Percentiles rank a stretch among this genome's conserved stretches.
Conservation (phyloP, 148 eudicot genomes). For the Fagopyrum homotropicum region DNA sequence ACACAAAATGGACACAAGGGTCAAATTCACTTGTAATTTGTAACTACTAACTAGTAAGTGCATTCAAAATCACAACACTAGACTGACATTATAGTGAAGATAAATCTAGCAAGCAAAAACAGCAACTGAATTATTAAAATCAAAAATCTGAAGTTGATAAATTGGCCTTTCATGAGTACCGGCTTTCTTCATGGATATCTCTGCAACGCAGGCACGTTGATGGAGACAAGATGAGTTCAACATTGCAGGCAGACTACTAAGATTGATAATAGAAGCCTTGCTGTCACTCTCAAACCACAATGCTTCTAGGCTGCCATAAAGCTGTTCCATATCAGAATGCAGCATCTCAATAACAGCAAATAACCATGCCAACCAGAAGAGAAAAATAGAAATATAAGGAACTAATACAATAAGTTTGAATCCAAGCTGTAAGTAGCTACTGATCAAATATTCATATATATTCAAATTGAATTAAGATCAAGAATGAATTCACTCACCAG, state of each 20-base stretch:
- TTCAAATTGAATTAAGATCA: not conserved
- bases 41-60: not conserved
- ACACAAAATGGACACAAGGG: not conserved
- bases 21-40: not conserved
- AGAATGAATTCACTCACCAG: slow-evolving; percentile 21
- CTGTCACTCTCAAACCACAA: slow-evolving; percentile 67
- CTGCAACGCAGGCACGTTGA: slow-evolving; percentile 45
- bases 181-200: slow-evolving; percentile 40
- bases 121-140: not conserved
- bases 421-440: not conserved
- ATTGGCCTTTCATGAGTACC: slow-evolving; percentile 48
- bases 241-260: slow-evolving; percentile 89
- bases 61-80: not conserved
- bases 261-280: slow-evolving; percentile 60
- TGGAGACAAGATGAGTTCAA: slow-evolving; percentile 84
- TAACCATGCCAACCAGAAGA: not conserved
- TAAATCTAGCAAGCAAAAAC: not conserved
- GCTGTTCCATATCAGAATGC: slow-evolving; percentile 15
- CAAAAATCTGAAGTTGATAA: not conserved
- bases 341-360: not conserved
- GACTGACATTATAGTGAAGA: not conserved
- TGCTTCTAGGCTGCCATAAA: slow-evolving; percentile 62
- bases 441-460: not conserved
- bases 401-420: not conserved
- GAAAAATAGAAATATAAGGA: not conserved